Conservation (phyloP, 2,329 filamentous ascomycete genomes). For the Dendryphion nanum region DNA sequence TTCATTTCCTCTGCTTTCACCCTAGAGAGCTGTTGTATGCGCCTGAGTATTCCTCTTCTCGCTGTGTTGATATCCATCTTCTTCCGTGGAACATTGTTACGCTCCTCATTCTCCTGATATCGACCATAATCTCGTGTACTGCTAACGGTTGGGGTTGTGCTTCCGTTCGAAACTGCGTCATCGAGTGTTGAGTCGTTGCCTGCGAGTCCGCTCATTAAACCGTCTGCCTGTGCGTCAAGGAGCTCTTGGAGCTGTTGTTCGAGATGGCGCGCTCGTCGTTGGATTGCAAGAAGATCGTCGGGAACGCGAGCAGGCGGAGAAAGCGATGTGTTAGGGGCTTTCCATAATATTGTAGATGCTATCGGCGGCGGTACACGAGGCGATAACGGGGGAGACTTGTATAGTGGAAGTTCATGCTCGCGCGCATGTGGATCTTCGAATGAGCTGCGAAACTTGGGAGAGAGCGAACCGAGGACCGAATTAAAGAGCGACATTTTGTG, state of each 20-base stretch:
- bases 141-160: constrained; percentile 48
- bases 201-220: constrained; percentile 50
- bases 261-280: constrained; percentile 54
- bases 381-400: constrained; percentile 26
- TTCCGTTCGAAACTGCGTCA: constrained; percentile 49
- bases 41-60: constrained; percentile 62
- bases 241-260: constrained; percentile 58
- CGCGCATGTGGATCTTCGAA: constrained; percentile 36
- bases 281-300: constrained; percentile 49
- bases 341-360: constrained; percentile 34
- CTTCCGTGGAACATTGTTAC: constrained; percentile 2
- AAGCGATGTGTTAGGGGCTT: constrained; percentile 19
- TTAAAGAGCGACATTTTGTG: constrained; percentile 32
- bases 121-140: constrained; percentile 35
- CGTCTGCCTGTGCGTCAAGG: constrained; percentile 61
- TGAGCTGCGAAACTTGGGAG: constrained; percentile 31
- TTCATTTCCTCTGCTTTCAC: constrained; percentile 69
- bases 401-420: constrained; percentile 34
- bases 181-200: constrained; percentile 35
- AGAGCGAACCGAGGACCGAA: constrained; percentile 36
- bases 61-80: constrained; percentile 61
- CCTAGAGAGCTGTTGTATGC: constrained; percentile 62
- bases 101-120: constrained; percentile 16
- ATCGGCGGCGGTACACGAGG: constrained; percentile 35
- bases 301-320: constrained; percentile 29